A percentile compares a stretch with the other conserved stretches of the same genome.
These are phyloP conservation scores for Grammothele lineata DNA, from an alignment of 768 basidiomycete species.

Conservation along the genomic window DNA sequence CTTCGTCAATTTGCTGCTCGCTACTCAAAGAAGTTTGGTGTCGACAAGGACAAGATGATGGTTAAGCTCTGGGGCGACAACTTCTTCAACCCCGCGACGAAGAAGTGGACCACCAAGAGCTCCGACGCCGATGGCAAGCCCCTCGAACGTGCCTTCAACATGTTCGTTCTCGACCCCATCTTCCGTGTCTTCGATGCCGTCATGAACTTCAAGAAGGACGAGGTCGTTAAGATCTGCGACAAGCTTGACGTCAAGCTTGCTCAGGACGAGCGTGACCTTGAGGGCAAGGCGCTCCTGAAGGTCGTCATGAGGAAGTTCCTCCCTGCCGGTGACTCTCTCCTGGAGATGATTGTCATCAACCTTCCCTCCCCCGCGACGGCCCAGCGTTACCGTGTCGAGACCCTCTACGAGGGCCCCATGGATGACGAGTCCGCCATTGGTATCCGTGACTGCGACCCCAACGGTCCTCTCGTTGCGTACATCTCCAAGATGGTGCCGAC, in stretches of 20 bases:
- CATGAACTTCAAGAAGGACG: slow-evolving; percentile 99
- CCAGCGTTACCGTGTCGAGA: slow-evolving; percentile 98
- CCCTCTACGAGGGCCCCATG: slow-evolving; percentile 99
- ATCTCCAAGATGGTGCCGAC: slow-evolving; percentile 99
- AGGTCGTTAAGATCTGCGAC: slow-evolving; percentile 77
- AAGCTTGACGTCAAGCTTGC: slow-evolving; percentile 94
- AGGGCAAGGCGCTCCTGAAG: slow-evolving; percentile 95
- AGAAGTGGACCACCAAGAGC: slow-evolving; percentile 89
- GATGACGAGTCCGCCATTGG: slow-evolving; percentile 99
- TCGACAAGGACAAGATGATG: slow-evolving; percentile 99
- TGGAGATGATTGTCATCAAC: slow-evolving; percentile 99
- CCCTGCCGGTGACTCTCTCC: slow-evolving; percentile 94
- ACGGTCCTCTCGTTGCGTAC: slow-evolving; percentile 94
- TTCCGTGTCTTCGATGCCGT: slow-evolving; percentile 97
- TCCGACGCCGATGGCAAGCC: slow-evolving; percentile 76
- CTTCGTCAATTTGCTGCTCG: slow-evolving; percentile 94
- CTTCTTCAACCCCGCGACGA: slow-evolving; percentile 95
- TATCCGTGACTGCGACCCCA: slow-evolving; percentile 97
- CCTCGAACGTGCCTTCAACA: slow-evolving; percentile 98
- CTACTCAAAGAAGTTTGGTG: slow-evolving; percentile 98
- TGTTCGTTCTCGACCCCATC: slow-evolving; percentile 98
- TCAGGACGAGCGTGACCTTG: slow-evolving; percentile 85
- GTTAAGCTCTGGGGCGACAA: slow-evolving; percentile 98
- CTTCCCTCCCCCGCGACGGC: slow-evolving; percentile 96
- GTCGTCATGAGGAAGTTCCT: slow-evolving; percentile 99